Conservation (phyloP, 164 flowering plant genomes). For the Liriodendron chinense region DNA sequence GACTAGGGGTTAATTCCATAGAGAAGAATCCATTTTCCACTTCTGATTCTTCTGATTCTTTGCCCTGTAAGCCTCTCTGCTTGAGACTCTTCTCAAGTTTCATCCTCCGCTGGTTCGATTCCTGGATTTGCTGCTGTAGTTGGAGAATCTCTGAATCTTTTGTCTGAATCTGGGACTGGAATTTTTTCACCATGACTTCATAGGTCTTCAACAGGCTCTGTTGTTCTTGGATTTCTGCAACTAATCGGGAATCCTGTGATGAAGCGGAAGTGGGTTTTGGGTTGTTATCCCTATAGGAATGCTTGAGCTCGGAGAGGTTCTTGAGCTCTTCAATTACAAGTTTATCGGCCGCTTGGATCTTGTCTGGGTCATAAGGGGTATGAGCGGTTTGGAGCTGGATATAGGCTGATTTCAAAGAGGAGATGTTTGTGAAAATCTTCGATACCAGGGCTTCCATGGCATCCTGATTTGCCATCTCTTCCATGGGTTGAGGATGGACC, state of each 20-base stretch:
- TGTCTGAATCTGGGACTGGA: constrained; percentile 85
- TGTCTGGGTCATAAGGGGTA: constrained; percentile 94
- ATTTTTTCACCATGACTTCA: constrained; percentile 98
- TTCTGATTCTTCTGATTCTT: constrained; percentile 56
- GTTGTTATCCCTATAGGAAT: constrained; percentile 77
- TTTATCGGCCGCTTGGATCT: constrained; percentile 89
- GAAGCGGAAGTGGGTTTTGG: constrained; percentile 68
- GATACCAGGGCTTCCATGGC: constrained; percentile 70
- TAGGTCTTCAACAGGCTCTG: constrained; percentile 85
- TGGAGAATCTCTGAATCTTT: constrained; percentile 86
- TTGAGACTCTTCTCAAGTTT: constrained; percentile 86
- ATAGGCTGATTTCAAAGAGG: constrained; percentile 87
- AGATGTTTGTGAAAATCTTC: constrained; percentile 70
- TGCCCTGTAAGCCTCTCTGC: constrained; percentile 69
- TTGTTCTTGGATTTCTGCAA: constrained; percentile 90
- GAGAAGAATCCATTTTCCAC: constrained; percentile 52
- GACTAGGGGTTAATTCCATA: constrained; percentile 64
- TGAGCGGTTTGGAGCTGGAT: constrained; percentile 93
- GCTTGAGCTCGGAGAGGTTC: constrained; percentile 85
- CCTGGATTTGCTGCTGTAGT: constrained; percentile 77
- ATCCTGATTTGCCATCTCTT: constrained; percentile 72
- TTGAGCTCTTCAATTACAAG: constrained; percentile 83
- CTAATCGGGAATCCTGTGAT: constrained; percentile 87
- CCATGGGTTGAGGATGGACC: constrained; percentile 98
- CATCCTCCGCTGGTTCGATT: constrained; percentile 57